Evolutionary conservation across 2,329 filamentous ascomycete genomes (phyloP).

Genomic region (Ustilaginoidea virens): DNA sequence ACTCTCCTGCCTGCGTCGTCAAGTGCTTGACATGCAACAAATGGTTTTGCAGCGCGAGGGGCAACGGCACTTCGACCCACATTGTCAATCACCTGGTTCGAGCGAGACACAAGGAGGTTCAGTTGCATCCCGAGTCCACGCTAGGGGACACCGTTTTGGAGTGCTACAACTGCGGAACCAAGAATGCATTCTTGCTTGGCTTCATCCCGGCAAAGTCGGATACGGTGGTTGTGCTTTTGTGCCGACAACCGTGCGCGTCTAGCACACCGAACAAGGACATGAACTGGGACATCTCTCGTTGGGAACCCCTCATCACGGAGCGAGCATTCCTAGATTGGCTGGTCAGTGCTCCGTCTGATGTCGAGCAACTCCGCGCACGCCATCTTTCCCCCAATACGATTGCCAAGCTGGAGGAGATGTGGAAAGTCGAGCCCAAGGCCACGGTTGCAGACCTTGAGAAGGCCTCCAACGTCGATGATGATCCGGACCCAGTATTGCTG

Average conservation of each 20-base stretch:
- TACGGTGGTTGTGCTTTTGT: conserved; percentile 91
- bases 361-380: conserved; percentile 87
- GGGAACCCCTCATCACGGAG: conserved; percentile 95
- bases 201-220: conserved; percentile 99
- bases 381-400: conserved; percentile 91
- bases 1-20: conserved; percentile 87
- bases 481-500: conserved; percentile 79
- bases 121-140: conserved; percentile 82
- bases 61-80: conserved; percentile 91
- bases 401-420: conserved; percentile 91
- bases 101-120: conserved; percentile 95
- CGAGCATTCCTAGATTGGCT: conserved; percentile 92
- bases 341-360: conserved; percentile 74
- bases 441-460: conserved; percentile 89
- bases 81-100: conserved; percentile 97
- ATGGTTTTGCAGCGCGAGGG: conserved; percentile 97
- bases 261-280: conserved; percentile 96
- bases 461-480: conserved; percentile 80
- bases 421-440: conserved; percentile 86
- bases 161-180: conserved; percentile 99
- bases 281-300: conserved; percentile 97
- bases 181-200: conserved; percentile 92
- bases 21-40: conserved; percentile 93
- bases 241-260: conserved; percentile 88
- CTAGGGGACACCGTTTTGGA: conserved; percentile 93